Percentiles rank a stretch among this genome's conserved stretches.
Evolutionary conservation across 225 moss, liverwort and hornwort species (phyloP).

Genomic region (Bryoerythrophyllum caledonicum): DNA sequence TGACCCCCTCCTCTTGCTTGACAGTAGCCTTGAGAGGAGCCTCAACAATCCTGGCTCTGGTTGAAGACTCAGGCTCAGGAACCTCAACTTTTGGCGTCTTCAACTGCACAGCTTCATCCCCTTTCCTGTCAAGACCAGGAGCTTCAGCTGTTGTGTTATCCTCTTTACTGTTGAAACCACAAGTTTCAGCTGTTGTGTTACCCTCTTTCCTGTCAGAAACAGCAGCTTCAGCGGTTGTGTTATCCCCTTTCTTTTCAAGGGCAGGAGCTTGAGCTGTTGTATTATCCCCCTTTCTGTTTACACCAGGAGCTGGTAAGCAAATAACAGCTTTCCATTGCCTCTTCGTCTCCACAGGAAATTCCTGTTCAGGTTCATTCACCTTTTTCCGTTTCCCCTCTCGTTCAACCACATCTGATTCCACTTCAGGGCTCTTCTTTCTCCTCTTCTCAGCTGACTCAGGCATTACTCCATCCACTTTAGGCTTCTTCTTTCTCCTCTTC

Average conservation of each 20-base stretch:
- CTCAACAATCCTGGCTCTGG: not conserved
- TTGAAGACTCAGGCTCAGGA: conserved; percentile 11
- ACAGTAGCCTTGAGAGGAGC: not conserved
- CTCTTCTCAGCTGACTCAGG: not conserved
- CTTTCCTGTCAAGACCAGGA: no score
- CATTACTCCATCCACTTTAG: no score
- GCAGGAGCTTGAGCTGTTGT: no score
- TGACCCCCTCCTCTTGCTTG: conserved; percentile 29
- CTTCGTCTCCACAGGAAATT: not conserved
- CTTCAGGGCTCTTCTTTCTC: no score
- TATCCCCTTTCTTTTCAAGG: no score
- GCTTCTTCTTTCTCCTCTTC: not conserved
- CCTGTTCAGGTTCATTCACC: not conserved
- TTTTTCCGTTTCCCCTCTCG: not conserved
- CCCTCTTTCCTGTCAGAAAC: no score
- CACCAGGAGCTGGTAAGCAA: conserved; percentile 23
- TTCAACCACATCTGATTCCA: no score
- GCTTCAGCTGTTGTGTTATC: no score
- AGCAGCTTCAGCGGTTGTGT: not conserved
- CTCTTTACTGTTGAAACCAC: no score
- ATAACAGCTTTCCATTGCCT: not conserved
- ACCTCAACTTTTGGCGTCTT: conserved; percentile 14
- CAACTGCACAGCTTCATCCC: not conserved
- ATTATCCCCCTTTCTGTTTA: not conserved
- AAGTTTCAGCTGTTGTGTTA: no score